Evolutionary conservation across 805 yeast genomes (phyloP), one percentile per base, ranked within the genome.

Genomic region (Kodamaea hsintzibuensis): DNA sequence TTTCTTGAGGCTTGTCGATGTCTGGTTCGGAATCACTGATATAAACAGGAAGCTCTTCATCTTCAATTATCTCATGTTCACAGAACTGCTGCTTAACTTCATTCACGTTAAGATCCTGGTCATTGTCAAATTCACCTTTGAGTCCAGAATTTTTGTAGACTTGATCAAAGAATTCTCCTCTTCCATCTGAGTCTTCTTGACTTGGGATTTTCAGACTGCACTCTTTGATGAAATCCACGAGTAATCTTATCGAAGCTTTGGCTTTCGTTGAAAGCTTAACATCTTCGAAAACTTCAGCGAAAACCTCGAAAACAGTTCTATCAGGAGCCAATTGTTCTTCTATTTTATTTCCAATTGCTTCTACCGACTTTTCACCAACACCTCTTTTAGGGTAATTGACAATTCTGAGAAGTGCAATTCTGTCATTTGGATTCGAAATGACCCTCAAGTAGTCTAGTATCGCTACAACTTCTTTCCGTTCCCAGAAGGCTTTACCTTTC

Each of bases 401-500:
- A 0, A 86, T 76, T 35, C 90, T 70, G 35, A 81, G 57, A 35
- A 82, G 73, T 0, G 96, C 89, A 27, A 82, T 65, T 54, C 79
- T 71, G 63, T 91, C 96, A 50, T 70, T 66, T 19, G 78, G 82
- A 25, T 85, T 80, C 3, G 81, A 76, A 4, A 89, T 72, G 1
- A 86, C 82, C 33, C 91, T 77, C 25, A 93, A 63, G 58, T 85
- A 83, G 62, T 86, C 88, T 43, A 91, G 56, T 54, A 89, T 76
- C 0, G 82, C 69, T 18, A 76, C 73, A 13, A 90, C 84, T 62
- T 89, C 96, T 53, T 81, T 82, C 42, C 86, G 68, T 42, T 88
- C 90, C 93, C 96, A 89, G 62, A 91, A 89, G 1, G 91, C 85
- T 44, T 76, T 76, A 0, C 97, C 97, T 50, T 86, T 85, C 0